Percentiles rank a stretch among this genome's conserved stretches.
Evolutionary conservation across 345 rosid genomes (phyloP).

Genomic region (Aquilaria sinensis): DNA sequence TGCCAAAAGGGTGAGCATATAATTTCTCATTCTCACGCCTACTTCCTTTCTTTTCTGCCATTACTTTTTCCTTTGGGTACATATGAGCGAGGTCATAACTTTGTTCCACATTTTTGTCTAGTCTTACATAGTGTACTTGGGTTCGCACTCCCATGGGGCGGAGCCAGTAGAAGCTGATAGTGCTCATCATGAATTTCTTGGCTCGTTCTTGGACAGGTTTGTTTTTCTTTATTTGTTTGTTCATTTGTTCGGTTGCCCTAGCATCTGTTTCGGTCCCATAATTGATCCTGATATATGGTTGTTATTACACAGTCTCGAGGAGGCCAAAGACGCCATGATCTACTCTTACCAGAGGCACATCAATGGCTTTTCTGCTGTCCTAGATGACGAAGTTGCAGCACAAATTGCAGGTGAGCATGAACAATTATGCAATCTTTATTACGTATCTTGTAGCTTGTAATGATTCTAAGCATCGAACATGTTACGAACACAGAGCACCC

Average conservation of each 20-base stretch:
- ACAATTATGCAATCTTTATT: neutral
- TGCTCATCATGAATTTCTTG: slow-evolving; percentile 26
- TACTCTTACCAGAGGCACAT: slow-evolving; percentile 43
- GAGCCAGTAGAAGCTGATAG: slow-evolving; percentile 6
- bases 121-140: slow-evolving; percentile 33
- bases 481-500: slow-evolving; percentile 38
- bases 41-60: neutral
- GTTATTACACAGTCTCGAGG: slow-evolving; percentile 20
- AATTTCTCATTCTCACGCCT: neutral
- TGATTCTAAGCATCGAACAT: neutral
- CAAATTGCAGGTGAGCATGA: slow-evolving; percentile 33
- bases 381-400: slow-evolving; percentile 43
- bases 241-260: neutral
- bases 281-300: neutral
- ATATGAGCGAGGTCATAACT: neutral
- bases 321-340: slow-evolving; percentile 40
- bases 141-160: slow-evolving; percentile 21
- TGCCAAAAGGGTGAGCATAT: neutral
- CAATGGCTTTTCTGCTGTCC: slow-evolving; percentile 52
- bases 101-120: neutral
- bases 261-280: neutral
- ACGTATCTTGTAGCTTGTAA: neutral
- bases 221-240: no score
- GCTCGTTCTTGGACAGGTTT: slow-evolving; percentile 29
- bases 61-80: no score